These are phyloP conservation scores for Pseudogymnoascus pannorum DNA, from an alignment of 2,329 filamentous ascomycete genomes.

Conservation along the genomic window DNA sequence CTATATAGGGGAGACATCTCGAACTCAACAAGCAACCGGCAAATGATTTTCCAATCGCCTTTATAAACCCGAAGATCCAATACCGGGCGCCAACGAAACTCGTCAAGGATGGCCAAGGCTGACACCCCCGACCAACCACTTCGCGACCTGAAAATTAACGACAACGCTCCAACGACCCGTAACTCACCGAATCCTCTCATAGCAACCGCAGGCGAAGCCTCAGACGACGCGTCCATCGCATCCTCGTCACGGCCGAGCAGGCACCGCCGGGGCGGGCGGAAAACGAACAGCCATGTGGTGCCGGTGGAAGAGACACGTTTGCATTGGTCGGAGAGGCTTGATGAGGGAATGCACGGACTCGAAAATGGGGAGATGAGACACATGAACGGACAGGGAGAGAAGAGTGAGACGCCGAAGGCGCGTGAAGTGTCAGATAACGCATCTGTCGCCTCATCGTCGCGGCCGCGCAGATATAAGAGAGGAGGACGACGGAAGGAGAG, in stretches of 20 bases:
- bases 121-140: not conserved
- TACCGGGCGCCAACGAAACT: conserved; percentile 2
- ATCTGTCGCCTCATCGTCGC: not conserved
- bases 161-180: not conserved
- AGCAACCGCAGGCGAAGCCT: not conserved
- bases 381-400: conserved; percentile 16
- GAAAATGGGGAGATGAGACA: conserved; percentile 3
- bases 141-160: not conserved
- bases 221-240: not conserved
- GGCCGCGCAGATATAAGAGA: not conserved
- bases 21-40: not conserved
- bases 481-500: conserved; percentile 5
- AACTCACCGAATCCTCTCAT: not conserved
- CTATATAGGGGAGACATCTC: not conserved
- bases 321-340: not conserved
- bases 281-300: not conserved
- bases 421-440: conserved; percentile 1
- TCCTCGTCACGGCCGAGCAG: not conserved
- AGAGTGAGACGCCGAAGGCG: conserved; percentile 11
- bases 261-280: not conserved
- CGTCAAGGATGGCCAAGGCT: not conserved
- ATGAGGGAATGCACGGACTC: conserved; percentile 2
- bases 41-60: not conserved
- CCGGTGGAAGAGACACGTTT: not conserved
- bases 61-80: not conserved